Percentiles rank a stretch among this genome's conserved stretches.
These are phyloP conservation scores for Violaceomyces palustris DNA, from an alignment of 1,284 basidiomycete species.

Conservation along the genomic window DNA sequence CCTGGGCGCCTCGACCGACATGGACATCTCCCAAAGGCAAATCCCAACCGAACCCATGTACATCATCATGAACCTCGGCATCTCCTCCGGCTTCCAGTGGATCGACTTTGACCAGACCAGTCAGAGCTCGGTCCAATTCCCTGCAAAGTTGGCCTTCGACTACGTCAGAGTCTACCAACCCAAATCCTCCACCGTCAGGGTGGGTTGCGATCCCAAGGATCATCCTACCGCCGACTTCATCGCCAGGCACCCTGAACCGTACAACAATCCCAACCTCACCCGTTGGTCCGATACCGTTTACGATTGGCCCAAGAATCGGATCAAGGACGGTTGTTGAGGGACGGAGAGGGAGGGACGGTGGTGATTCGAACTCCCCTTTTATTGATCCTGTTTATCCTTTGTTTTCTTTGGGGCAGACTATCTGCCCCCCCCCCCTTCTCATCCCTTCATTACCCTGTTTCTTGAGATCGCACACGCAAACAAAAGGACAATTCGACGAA, in stretches of 20 bases:
- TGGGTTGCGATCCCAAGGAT: constrained; percentile 53
- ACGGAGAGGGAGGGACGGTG: no score
- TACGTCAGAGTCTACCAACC: constrained; percentile 26
- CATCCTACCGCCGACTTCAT: constrained; percentile 39
- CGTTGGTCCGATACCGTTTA: constrained; percentile 34
- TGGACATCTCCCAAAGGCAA: constrained; percentile 67
- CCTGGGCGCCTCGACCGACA: constrained; percentile 63
- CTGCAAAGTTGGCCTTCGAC: constrained; percentile 7
- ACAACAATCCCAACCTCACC: constrained; percentile 36
- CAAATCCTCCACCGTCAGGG: constrained; percentile 11
- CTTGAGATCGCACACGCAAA: no score
- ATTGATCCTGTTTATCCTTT: no score
- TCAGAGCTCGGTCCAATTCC: neutral
- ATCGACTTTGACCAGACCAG: constrained; percentile 16
- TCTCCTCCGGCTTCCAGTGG: constrained; percentile 13
- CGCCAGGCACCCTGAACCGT: constrained; percentile 33
- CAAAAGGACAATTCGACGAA: no score
- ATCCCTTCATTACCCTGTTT: no score
- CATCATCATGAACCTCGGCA: constrained; percentile 27
- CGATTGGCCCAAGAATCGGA: constrained; percentile 39
- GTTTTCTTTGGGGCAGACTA: no score
- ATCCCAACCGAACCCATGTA: constrained; percentile 60
- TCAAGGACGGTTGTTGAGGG: no score
- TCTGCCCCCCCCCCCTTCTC: no score
- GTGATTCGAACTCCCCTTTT: no score